Conservation (phyloP, 257 asterid species). For the Leptodermis oblonga region DNA sequence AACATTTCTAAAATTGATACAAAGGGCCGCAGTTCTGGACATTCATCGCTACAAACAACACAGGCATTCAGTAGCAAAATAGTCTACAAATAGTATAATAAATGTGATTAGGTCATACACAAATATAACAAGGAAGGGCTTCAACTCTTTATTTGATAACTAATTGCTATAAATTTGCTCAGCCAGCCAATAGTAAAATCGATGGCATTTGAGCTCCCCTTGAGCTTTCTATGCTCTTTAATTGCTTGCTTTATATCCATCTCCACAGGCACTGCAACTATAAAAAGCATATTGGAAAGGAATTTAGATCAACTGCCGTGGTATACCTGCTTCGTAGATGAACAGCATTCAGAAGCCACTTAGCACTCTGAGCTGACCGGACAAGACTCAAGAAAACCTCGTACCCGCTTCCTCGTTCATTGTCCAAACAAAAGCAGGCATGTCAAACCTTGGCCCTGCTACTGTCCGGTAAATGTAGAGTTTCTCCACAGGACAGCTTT, state of each 20-base stretch:
- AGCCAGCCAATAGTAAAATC: slow-evolving; percentile 58
- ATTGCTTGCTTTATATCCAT: slow-evolving; percentile 17
- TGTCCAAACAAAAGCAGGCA: slow-evolving; percentile 83
- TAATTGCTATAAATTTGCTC: slow-evolving; percentile 39
- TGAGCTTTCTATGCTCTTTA: slow-evolving; percentile 15
- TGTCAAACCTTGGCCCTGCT: slow-evolving; percentile 76
- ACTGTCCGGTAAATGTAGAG: slow-evolving; percentile 79
- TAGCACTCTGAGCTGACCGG: not conserved
- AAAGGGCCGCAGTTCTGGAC: not conserved
- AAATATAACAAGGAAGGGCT: slow-evolving; percentile 20
- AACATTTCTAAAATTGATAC: slow-evolving; percentile 10
- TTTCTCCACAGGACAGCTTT: slow-evolving; percentile 66
- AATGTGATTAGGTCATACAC: slow-evolving; percentile 17
- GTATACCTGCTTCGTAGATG: slow-evolving; percentile 38
- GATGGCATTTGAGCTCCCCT: slow-evolving; percentile 54
- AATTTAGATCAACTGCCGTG: slow-evolving; percentile 27
- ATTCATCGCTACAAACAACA: slow-evolving; percentile 14
- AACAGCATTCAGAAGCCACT: slow-evolving; percentile 6
- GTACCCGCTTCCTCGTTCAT: slow-evolving; percentile 46
- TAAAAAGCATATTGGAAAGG: slow-evolving; percentile 25
- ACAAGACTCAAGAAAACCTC: slow-evolving; percentile 28
- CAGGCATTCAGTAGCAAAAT: slow-evolving; percentile 8
- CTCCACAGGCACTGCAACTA: slow-evolving; percentile 38
- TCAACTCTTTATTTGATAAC: slow-evolving; percentile 34
- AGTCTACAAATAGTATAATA: slow-evolving; percentile 28